phyloP scores from a whole-genome alignment of 2,329 filamentous ascomycete species.

The Apiospora arundinis region DNA sequence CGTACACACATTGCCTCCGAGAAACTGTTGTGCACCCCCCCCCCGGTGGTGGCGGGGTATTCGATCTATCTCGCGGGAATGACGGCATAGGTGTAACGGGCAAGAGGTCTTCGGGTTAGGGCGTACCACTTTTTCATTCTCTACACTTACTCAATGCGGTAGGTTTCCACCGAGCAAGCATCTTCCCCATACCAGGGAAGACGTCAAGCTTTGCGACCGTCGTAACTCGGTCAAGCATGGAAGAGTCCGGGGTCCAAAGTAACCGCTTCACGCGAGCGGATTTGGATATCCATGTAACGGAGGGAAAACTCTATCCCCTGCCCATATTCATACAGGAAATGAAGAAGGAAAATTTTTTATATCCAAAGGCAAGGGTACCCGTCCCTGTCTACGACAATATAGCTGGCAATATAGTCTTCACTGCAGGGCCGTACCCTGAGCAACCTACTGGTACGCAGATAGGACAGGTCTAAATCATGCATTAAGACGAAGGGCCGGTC shows the following conservation, averaged over 20 bases:
- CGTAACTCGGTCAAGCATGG: not conserved
- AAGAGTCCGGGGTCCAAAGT: not conserved
- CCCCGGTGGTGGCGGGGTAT: constrained; percentile 3
- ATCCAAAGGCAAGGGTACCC: not conserved
- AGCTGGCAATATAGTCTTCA: not conserved
- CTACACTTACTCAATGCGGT: not conserved
- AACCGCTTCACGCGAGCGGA: not conserved
- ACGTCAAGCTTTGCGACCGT: constrained; percentile 11
- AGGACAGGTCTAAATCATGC: no score
- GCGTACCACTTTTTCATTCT: constrained; percentile 5
- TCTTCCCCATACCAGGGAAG: not conserved
- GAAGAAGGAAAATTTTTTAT: not conserved
- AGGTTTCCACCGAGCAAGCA: constrained; percentile 15
- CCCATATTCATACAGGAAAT: not conserved
- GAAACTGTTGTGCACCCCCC: not conserved
- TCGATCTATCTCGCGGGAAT: not conserved
- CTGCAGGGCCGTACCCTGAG: not conserved
- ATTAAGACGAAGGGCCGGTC: no score
- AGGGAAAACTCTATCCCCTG: not conserved
- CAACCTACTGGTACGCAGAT: not conserved
- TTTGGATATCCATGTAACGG: not conserved
- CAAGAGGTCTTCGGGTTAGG: not conserved
- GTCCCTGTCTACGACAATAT: not conserved
- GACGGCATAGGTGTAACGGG: constrained; percentile 1
- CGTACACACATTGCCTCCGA: not conserved